Conservation (phyloP, 2,329 filamentous ascomycete genomes). For the Dothistroma septosporum region DNA sequence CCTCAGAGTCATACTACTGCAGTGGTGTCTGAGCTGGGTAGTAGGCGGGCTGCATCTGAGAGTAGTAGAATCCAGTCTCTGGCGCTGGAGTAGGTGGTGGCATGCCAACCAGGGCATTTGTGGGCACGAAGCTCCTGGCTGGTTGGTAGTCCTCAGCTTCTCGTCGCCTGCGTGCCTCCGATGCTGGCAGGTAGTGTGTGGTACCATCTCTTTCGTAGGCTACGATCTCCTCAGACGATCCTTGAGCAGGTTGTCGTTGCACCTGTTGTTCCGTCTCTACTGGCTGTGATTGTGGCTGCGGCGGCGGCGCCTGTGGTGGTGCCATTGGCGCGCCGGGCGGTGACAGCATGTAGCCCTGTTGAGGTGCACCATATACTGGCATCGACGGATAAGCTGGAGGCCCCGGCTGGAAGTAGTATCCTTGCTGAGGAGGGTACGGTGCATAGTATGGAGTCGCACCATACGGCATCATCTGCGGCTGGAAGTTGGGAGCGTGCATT, state of each 20-base stretch:
- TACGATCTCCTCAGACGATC: conserved; percentile 53
- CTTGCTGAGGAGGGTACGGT: conserved; percentile 51
- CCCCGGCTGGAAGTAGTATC: conserved; percentile 64
- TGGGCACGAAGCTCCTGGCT: conserved; percentile 34
- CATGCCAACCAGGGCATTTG: conserved; percentile 33
- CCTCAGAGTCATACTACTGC: conserved; percentile 1
- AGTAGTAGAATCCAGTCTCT: conserved; percentile 25
- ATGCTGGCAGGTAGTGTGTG: conserved; percentile 70
- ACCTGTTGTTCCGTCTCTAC: conserved; percentile 10
- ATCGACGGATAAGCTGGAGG: conserved; percentile 25
- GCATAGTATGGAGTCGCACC: conserved; percentile 53
- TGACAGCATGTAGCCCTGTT: conserved; percentile 32
- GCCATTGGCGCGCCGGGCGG: conserved; percentile 35
- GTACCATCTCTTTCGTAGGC: conserved; percentile 93
- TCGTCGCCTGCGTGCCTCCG: conserved; percentile 27
- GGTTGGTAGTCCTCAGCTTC: conserved; percentile 31
- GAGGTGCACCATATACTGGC: conserved; percentile 31
- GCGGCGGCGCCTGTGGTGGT: conserved; percentile 21
- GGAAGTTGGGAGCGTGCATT: conserved; percentile 86
- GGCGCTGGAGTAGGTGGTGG: conserved; percentile 28
- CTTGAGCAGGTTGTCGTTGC: conserved; percentile 7
- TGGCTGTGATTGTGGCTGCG: conserved; percentile 18
- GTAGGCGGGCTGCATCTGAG: conserved; percentile 20
- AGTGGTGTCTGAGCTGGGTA: conserved; percentile 19
- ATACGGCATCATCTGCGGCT: conserved; percentile 60